Percentiles rank a stretch among this genome's conserved stretches.
phyloP scores from a whole-genome alignment of 352 stramenopile species.

The Plasmopara viticola region DNA sequence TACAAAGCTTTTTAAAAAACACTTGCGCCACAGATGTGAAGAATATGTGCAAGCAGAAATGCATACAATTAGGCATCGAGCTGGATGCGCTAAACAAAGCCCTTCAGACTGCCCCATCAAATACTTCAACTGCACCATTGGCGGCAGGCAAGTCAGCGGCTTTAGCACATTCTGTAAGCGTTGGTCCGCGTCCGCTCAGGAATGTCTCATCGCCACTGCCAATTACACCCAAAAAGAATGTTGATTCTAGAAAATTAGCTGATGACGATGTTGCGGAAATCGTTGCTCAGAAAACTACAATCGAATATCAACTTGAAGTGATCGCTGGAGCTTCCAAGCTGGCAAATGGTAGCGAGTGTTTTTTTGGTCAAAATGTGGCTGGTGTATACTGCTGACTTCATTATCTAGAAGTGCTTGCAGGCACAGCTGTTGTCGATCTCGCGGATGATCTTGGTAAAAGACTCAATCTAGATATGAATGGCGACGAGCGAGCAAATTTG shows the following conservation, averaged over 20 bases:
- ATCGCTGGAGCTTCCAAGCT: slow-evolving; percentile 37
- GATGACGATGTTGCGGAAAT: slow-evolving; percentile 23
- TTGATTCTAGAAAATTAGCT: slow-evolving; percentile 1
- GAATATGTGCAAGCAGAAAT: slow-evolving; percentile 70
- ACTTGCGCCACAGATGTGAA: slow-evolving; percentile 61
- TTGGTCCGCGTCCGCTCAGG: slow-evolving; percentile 9
- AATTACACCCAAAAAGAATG: slow-evolving; percentile 13
- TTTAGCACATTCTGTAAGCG: slow-evolving; percentile 2
- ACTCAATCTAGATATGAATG: slow-evolving; percentile 44
- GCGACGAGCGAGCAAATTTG: slow-evolving; percentile 29
- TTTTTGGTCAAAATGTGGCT: background rate
- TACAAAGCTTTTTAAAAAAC: slow-evolving; percentile 65
- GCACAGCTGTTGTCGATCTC: slow-evolving; percentile 41
- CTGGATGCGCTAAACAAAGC: slow-evolving; percentile 48
- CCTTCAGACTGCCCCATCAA: slow-evolving; percentile 10
- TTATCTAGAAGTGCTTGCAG: slow-evolving; percentile 36
- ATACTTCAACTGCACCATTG: slow-evolving; percentile 9
- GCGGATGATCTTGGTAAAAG: slow-evolving; percentile 34
- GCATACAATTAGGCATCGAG: slow-evolving; percentile 69
- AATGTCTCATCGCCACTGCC: slow-evolving; percentile 9
- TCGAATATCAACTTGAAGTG: slow-evolving; percentile 49
- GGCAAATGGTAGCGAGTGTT: slow-evolving; percentile 35
- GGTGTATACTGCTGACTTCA: background rate
- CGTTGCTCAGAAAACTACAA: slow-evolving; percentile 28
- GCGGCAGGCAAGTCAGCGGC: slow-evolving; percentile 2